These are phyloP conservation scores for Naumovozyma castellii DNA, from an alignment of 805 yeast species.

Conservation along the genomic window DNA sequence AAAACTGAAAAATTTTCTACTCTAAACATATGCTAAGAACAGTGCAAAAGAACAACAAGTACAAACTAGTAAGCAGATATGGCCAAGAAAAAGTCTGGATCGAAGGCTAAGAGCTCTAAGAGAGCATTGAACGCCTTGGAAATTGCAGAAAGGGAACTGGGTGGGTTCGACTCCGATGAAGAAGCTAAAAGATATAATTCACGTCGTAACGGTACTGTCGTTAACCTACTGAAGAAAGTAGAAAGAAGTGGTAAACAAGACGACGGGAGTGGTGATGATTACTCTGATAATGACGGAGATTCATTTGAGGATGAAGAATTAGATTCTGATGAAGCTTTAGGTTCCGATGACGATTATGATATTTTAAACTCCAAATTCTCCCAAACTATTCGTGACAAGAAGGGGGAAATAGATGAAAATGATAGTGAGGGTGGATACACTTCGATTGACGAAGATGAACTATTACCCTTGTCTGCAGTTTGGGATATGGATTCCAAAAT, in stretches of 20 bases:
- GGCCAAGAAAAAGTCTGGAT: slow-evolving; percentile 23
- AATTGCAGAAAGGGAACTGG: slow-evolving; percentile 36
- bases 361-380: slow-evolving; percentile 56
- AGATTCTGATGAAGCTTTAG: slow-evolving; percentile 83
- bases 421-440: slow-evolving; percentile 50
- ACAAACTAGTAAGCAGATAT: slow-evolving; percentile 1
- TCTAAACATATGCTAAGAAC: too few relatives aligned
- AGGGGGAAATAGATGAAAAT: slow-evolving; percentile 28
- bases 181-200: slow-evolving; percentile 25
- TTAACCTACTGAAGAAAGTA: slow-evolving; percentile 28
- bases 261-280: slow-evolving; percentile 22
- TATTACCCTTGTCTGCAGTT: slow-evolving; percentile 72
- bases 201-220: slow-evolving; percentile 31
- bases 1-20: too few relatives aligned
- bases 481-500: slow-evolving; percentile 70
- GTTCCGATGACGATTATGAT: slow-evolving; percentile 68
- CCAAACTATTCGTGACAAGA: slow-evolving; percentile 53
- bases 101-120: slow-evolving; percentile 22
- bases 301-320: slow-evolving; percentile 54
- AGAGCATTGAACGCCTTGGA: slow-evolving; percentile 45
- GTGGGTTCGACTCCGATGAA: slow-evolving; percentile 24
- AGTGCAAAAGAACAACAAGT: too few relatives aligned
- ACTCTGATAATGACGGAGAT: slow-evolving; percentile 23
- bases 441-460: slow-evolving; percentile 66
- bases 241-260: slow-evolving; percentile 7